Conservation (phyloP, 495 filamentous ascomycete species). For the Chaetomium tenue region DNA sequence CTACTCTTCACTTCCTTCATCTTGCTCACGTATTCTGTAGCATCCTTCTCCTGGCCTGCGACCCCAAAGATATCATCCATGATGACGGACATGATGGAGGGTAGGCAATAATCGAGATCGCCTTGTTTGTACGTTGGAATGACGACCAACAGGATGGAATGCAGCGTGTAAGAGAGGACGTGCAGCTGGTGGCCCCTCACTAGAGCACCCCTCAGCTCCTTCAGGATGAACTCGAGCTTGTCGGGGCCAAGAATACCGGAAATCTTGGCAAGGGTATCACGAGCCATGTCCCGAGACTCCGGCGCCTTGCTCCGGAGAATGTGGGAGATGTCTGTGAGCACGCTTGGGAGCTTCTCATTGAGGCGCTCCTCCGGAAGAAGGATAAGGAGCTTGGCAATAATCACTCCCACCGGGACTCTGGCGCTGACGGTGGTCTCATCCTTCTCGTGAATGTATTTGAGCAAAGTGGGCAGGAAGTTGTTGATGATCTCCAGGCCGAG, state of each 20-base stretch:
- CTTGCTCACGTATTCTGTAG: constrained; percentile 87
- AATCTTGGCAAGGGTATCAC: constrained; percentile 83
- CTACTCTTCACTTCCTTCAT: constrained; percentile 98
- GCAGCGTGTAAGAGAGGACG: constrained; percentile 90
- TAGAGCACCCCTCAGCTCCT: constrained; percentile 80
- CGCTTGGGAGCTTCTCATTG: constrained; percentile 68
- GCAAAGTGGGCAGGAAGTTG: constrained; percentile 72
- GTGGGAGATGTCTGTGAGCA: constrained; percentile 87
- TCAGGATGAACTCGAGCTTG: constrained; percentile 89
- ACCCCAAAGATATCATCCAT: constrained; percentile 98
- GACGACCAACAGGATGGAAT: constrained; percentile 78
- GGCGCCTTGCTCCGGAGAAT: constrained; percentile 85
- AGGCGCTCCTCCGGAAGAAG: constrained; percentile 72
- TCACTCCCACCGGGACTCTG: constrained; percentile 82
- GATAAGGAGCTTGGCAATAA: constrained; percentile 78
- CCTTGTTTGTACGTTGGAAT: constrained; percentile 75
- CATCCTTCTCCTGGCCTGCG: constrained; percentile 97
- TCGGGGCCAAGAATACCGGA: constrained; percentile 71
- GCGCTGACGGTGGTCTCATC: constrained; percentile 89
- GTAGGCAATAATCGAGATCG: constrained; percentile 84
- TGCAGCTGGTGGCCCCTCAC: constrained; percentile 87
- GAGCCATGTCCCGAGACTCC: constrained; percentile 84
- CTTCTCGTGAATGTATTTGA: constrained; percentile 84
- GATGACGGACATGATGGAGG: constrained; percentile 72
- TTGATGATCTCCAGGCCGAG: constrained; percentile 69